A percentile compares a stretch with the other conserved stretches of the same genome.
These are phyloP conservation scores for Fusarium staphyleae DNA, from an alignment of 2,329 filamentous ascomycete genomes.

Conservation along the genomic window DNA sequence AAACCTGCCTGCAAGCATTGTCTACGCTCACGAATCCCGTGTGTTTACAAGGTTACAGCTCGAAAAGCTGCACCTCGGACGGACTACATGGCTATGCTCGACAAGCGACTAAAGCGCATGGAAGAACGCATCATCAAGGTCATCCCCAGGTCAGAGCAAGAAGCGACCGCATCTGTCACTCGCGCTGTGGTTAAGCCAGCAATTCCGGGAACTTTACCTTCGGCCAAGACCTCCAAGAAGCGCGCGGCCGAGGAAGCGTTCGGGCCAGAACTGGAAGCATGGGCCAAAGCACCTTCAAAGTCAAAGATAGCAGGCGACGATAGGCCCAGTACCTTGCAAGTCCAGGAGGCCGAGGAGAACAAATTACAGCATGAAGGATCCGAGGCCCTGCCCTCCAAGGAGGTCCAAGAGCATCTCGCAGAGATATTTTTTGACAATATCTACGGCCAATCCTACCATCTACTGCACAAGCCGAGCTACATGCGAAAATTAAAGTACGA, in stretches of 20 bases:
- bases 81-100: slow-evolving; percentile 99
- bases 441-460: slow-evolving; percentile 92
- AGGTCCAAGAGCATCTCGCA: slow-evolving; percentile 90
- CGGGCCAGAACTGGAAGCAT: slow-evolving; percentile 78
- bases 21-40: slow-evolving; percentile 87
- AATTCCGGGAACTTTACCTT: slow-evolving; percentile 61
- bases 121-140: slow-evolving; percentile 97
- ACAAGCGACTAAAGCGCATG: slow-evolving; percentile 95
- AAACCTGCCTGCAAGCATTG: slow-evolving; percentile 98
- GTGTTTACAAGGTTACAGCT: slow-evolving; percentile 96
- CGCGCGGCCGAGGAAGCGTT: slow-evolving; percentile 88
- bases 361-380: slow-evolving; percentile 81
- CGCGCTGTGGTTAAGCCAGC: slow-evolving; percentile 86
- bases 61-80: slow-evolving; percentile 93
- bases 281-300: slow-evolving; percentile 70
- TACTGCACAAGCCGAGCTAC: slow-evolving; percentile 96
- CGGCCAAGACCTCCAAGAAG: slow-evolving; percentile 70
- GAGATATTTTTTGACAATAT: slow-evolving; percentile 96
- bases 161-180: slow-evolving; percentile 70
- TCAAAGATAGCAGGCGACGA: slow-evolving; percentile 55
- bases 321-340: slow-evolving; percentile 58
- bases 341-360: slow-evolving; percentile 74
- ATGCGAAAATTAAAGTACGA: slow-evolving; percentile 82
- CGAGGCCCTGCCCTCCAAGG: slow-evolving; percentile 81
- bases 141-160: slow-evolving; percentile 84